phyloP scores from a whole-genome alignment of 768 basidiomycete genomes.

The Amanita brunnescens region DNA sequence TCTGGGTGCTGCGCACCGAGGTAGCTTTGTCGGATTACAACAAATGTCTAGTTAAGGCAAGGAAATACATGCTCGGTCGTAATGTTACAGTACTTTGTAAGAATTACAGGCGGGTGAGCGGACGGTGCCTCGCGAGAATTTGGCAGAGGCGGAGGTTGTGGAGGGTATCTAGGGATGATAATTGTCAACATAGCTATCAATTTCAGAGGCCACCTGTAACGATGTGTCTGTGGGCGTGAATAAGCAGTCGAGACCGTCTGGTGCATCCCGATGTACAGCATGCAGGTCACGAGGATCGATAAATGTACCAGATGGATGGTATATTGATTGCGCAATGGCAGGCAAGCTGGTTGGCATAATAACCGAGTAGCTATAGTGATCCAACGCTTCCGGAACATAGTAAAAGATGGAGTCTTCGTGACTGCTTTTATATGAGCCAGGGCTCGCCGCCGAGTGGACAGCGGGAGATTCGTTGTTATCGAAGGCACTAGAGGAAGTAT shows the following conservation, averaged over 20 bases:
- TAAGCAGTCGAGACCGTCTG: slow-evolving; percentile 15
- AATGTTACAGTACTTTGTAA: not conserved
- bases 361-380: slow-evolving; percentile 43
- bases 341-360: slow-evolving; percentile 22
- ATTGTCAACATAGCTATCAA: not conserved
- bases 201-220: not conserved
- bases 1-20: not conserved
- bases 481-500: slow-evolving; percentile 35
- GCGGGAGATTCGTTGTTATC: slow-evolving; percentile 34
- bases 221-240: slow-evolving; percentile 18
- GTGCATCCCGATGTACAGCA: slow-evolving; percentile 6
- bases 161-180: not conserved
- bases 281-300: not conserved
- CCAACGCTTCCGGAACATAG: slow-evolving; percentile 32
- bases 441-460: slow-evolving; percentile 27
- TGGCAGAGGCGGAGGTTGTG: not conserved
- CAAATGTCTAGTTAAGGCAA: not conserved
- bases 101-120: too few species aligned
- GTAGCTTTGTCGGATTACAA: not conserved
- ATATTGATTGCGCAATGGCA: slow-evolving; percentile 19
- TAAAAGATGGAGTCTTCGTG: slow-evolving; percentile 34
- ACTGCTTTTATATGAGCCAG: slow-evolving; percentile 17
- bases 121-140: not conserved
- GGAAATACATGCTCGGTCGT: not conserved
- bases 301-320: slow-evolving; percentile 1